Base-by-base conservation (phyloP, 305 asterid genomes). In the Plantago rigida region DNA sequence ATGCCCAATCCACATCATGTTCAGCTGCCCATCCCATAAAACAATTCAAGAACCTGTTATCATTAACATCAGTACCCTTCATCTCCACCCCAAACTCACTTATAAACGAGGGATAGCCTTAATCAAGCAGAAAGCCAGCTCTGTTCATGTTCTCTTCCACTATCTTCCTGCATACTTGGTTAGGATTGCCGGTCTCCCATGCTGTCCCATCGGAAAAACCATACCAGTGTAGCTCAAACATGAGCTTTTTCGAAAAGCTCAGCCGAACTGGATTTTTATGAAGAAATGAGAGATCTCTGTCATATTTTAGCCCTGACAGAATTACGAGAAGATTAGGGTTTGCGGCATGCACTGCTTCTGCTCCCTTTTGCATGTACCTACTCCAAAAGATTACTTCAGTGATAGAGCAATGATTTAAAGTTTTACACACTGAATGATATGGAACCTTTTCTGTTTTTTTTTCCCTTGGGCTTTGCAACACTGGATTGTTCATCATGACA, bases 1-100 rank as follows among this genome's bases (percentile, higher is more conserved):
- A 34, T 15, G 97, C 96, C 97, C 95, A 89, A 24, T 89, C 97
- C 44, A 86, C 47, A 62, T 92, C 99, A 42, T 61, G 61, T 52
- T 84, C 92, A 60, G 99, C 96, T 15, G 99, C 97, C 87, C 88
- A 80, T 5, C 92, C 99, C 87, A 83, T 67, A 68, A 92, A 83
- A 64, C 97, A 92, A 55, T 86, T 85, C 71, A 92, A 69, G 72
- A 36, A 89, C 77, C 95, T 79, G 45, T 89, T 92, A 69, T 92
- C 99, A 24, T 92, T 92, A 69, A 77, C 95, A 54, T 92, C 83
- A 3, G 52, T 82, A 9, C 99, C 97, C 77, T 91, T 82, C 69
- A 79, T 77, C 52, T 92, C 96, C 53, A 77, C 74, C 2, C 99
- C 97, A 67, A 82, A 92, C 77, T 89, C 99, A 54, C 99, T 87